These are phyloP conservation scores for Apophysomyces variabilis DNA, from an alignment of 371 early-diverging fungal genomes.

Conservation along the genomic window DNA sequence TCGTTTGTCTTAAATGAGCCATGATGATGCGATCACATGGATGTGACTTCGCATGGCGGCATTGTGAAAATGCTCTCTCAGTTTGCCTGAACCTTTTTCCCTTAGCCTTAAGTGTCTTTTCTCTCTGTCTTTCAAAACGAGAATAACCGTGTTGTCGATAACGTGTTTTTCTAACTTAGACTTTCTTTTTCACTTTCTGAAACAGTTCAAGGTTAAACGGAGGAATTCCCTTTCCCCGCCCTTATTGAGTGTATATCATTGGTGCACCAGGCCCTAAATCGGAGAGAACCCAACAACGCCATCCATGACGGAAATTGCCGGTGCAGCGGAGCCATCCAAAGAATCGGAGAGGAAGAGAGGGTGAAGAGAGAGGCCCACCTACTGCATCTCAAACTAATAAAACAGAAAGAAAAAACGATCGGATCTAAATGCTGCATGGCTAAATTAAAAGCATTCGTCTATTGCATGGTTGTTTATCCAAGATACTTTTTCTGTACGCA, in stretches of 20 bases:
- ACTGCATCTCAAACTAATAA: slow-evolving; percentile 15
- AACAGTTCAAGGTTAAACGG: background rate
- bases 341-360: background rate
- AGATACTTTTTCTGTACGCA: too few relatives aligned
- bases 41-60: slow-evolving; percentile 4
- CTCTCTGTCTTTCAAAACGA: background rate
- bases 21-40: background rate
- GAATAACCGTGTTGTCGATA: background rate
- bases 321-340: background rate
- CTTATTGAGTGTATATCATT: background rate
- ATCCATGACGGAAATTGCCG: slow-evolving; percentile 8
- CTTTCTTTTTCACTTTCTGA: background rate
- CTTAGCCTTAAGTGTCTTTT: background rate
- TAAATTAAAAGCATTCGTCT: too few relatives aligned
- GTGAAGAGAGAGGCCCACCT: slow-evolving; percentile 38
- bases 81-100: background rate
- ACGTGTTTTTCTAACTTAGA: slow-evolving; percentile 3
- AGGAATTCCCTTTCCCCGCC: background rate
- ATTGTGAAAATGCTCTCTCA: slow-evolving; percentile 12
- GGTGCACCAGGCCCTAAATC: background rate
- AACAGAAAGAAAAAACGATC: slow-evolving; percentile 5
- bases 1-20: background rate
- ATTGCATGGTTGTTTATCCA: too few relatives aligned
- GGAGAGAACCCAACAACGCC: slow-evolving; percentile 4
- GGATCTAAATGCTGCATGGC: too few relatives aligned